Conservation (phyloP, 306 rosid genomes). For the Pterocarpus santalinus region DNA sequence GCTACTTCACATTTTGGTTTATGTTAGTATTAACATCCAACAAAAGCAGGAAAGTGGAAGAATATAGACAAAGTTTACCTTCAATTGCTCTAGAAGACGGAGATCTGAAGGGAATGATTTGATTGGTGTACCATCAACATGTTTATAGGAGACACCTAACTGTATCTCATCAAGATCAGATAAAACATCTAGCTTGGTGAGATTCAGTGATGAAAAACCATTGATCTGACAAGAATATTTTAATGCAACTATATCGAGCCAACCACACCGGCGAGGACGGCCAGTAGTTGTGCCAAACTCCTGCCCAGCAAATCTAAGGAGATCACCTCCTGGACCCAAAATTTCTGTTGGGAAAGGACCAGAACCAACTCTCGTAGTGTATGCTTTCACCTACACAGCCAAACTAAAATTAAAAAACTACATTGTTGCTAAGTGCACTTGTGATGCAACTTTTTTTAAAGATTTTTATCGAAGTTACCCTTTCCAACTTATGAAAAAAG, state of each 20-base stretch:
- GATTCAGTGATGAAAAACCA: slow-evolving; percentile 87
- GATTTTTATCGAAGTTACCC: neutral
- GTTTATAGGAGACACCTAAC: slow-evolving; percentile 77
- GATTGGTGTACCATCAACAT: slow-evolving; percentile 72
- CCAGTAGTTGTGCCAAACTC: slow-evolving; percentile 99
- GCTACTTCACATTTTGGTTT: slow-evolving; percentile 12
- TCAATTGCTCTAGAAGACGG: slow-evolving; percentile 82
- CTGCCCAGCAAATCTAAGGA: slow-evolving; percentile 89
- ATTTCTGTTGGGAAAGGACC: slow-evolving; percentile 98
- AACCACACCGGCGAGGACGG: slow-evolving; percentile 98
- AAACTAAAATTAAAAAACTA: slow-evolving; percentile 44
- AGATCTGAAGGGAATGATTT: slow-evolving; percentile 88
- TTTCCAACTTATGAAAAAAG: neutral
- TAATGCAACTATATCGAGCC: slow-evolving; percentile 91
- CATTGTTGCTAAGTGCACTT: neutral
- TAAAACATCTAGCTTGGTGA: slow-evolving; percentile 93
- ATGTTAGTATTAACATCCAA: slow-evolving; percentile 7
- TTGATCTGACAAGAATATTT: slow-evolving; percentile 86
- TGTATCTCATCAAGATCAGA: slow-evolving; percentile 79
- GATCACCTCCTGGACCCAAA: slow-evolving; percentile 84
- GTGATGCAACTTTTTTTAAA: too few relatives aligned
- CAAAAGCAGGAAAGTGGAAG: slow-evolving; percentile 5
- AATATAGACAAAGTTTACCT: slow-evolving; percentile 57
- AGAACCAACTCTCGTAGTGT: slow-evolving; percentile 96
- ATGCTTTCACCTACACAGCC: slow-evolving; percentile 90